These are phyloP conservation scores for Pyrenula aspistea DNA, from an alignment of 495 filamentous ascomycete genomes.

Conservation along the genomic window DNA sequence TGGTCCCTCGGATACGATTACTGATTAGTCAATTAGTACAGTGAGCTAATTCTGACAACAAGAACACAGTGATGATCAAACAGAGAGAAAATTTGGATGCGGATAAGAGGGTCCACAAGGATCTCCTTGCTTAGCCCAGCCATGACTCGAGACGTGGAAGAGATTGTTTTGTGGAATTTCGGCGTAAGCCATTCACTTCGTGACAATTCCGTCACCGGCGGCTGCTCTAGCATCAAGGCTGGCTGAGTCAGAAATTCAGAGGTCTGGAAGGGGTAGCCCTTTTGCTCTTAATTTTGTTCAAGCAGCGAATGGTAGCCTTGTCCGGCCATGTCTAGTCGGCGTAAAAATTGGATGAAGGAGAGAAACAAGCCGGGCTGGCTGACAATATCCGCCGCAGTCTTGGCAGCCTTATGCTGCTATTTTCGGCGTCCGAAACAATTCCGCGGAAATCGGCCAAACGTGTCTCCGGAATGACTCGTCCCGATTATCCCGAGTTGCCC, in stretches of 20 bases:
- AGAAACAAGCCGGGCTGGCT: too few species aligned
- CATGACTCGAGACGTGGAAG: background rate
- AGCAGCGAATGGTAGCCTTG: too few species aligned
- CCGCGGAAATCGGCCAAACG: background rate
- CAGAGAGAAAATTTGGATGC: background rate
- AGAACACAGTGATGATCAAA: background rate
- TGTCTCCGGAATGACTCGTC: background rate
- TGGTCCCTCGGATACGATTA: too few species aligned
- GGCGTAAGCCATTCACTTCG: background rate
- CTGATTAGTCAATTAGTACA: too few species aligned
- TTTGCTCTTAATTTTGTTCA: too few species aligned
- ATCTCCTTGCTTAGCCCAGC: background rate
- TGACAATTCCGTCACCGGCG: too few species aligned
- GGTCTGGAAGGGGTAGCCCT: background rate
- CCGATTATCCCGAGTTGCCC: too few species aligned
- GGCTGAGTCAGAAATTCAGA: background rate
- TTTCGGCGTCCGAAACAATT: background rate
- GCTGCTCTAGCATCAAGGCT: background rate
- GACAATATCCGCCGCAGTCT: background rate
- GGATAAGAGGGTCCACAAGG: background rate
- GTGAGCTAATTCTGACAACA: background rate
- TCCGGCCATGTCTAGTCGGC: too few species aligned
- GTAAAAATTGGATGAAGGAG: too few species aligned
- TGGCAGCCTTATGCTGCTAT: background rate
- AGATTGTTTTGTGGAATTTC: background rate